Base-by-base conservation (phyloP, 169 alveolate species). In the Plasmodium gallinaceum region DNA sequence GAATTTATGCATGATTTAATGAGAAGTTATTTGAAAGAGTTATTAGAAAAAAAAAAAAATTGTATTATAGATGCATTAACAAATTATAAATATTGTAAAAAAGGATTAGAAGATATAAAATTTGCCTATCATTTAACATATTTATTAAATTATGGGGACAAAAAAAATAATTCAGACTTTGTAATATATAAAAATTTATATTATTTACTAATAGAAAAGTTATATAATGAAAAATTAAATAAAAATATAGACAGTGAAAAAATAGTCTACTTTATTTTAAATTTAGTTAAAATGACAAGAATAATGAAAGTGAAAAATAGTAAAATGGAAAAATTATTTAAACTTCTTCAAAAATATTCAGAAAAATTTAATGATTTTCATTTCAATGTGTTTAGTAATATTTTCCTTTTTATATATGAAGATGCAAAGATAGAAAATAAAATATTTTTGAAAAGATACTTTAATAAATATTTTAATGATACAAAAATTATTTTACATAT, bases 21-120 rank as follows among this genome's bases (percentile, higher is more conserved):
- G 24, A 68, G 48, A 62, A 61, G n/a, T 20, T 52, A 83, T 48
- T 72, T 83, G 20, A 83, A 68, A 18, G 52, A 51, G 32, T 66
- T 65, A 16, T 71, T 83, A 68, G 76, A 83, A 7, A 43, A 20
- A 61, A 83, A 66, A 71, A 42, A 48, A 58, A 10, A 51, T 18
- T 83, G 83, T 46, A 43, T 83, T 12, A 8, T 48, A 24, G 83
- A 52, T 10, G 72, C 91, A 10, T 20, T 83, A 39, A 62, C 54
- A 39, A 66, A 61, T 57, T 83, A 5, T 32, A 83, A 83, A 26
- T 10, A 57, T 42, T 68, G 73, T 26, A 83, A 83, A 62, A 68
- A 46, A 0, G 91, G 91, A 14, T 57, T 83, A 24, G 91, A 83
- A 45, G 85, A 83, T 24, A 83, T 83, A 14, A 83, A 83, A 39